Evolutionary conservation across 129 eudicot genomes (phyloP).

Genomic region (Ambrosia artemisiifolia): DNA sequence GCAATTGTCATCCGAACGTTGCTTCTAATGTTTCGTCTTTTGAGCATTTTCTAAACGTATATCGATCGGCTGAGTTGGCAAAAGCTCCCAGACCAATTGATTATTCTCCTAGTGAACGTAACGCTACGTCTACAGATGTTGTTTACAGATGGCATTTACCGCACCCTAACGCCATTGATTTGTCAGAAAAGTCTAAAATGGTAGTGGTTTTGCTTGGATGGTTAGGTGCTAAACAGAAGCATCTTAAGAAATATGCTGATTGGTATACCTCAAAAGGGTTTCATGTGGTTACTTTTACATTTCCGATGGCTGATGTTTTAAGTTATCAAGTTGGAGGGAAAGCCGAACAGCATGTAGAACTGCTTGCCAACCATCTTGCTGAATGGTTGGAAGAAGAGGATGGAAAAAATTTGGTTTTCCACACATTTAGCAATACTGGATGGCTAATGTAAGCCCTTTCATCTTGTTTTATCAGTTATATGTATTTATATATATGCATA

Average conservation of each 20-base stretch:
- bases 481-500: too few relatives aligned
- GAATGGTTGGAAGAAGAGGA: slow-evolving; percentile 88
- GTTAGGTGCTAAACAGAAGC: slow-evolving; percentile 98
- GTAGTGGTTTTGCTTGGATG: slow-evolving; percentile 94
- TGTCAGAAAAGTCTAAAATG: slow-evolving; percentile 61
- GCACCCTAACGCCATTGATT: slow-evolving; percentile 42
- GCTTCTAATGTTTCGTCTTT: slow-evolving; percentile 40
- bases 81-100: slow-evolving; percentile 55
- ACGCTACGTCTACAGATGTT: slow-evolving; percentile 41
- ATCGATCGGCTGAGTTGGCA: slow-evolving; percentile 63
- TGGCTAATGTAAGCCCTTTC: slow-evolving; percentile 80
- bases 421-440: slow-evolving; percentile 97
- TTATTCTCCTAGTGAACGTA: slow-evolving; percentile 24
- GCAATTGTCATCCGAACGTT: slow-evolving; percentile 24
- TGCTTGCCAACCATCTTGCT: slow-evolving; percentile 75
- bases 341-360: slow-evolving; percentile 71
- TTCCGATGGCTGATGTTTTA: slow-evolving; percentile 81
- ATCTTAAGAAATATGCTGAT: slow-evolving; percentile 82
- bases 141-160: slow-evolving; percentile 94
- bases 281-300: slow-evolving; percentile 89
- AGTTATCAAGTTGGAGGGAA: slow-evolving; percentile 90
- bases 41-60: slow-evolving; percentile 39
- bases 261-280: slow-evolving; percentile 93
- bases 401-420: slow-evolving; percentile 78
- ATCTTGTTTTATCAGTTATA: not conserved